phyloP scores from a whole-genome alignment of 1,284 basidiomycete genomes.

The Pholiota adiposa region DNA sequence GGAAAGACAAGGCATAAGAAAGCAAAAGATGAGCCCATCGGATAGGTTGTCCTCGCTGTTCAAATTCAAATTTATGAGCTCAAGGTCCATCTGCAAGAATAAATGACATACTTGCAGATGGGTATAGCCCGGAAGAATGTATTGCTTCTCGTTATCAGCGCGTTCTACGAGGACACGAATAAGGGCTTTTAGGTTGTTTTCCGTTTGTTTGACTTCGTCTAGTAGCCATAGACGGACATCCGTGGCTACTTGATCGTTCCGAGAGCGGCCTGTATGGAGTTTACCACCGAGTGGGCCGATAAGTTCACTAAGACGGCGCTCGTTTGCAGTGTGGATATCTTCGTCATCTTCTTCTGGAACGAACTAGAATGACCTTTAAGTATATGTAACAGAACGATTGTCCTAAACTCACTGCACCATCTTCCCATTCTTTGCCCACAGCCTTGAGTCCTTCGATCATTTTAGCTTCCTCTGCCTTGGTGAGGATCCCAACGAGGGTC shows the following conservation, averaged over 20 bases:
- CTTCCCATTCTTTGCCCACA: slow-evolving; percentile 88
- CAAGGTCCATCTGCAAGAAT: background rate
- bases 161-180: slow-evolving; percentile 90
- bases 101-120: slow-evolving; percentile 80
- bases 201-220: slow-evolving; percentile 76
- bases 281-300: slow-evolving; percentile 92
- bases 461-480: slow-evolving; percentile 71
- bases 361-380: slow-evolving; percentile 68
- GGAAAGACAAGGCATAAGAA: slow-evolving; percentile 93
- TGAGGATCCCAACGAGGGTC: slow-evolving; percentile 80
- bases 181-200: slow-evolving; percentile 76
- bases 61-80: slow-evolving; percentile 7
- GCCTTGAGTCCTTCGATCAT: slow-evolving; percentile 80
- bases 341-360: slow-evolving; percentile 83
- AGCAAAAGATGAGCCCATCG: slow-evolving; percentile 97
- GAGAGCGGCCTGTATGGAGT: slow-evolving; percentile 93
- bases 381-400: too few species aligned
- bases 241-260: slow-evolving; percentile 98
- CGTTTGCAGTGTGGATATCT: slow-evolving; percentile 99
- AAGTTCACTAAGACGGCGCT: slow-evolving; percentile 91
- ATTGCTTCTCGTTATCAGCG: slow-evolving; percentile 90
- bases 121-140: slow-evolving; percentile 95
- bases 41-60: slow-evolving; percentile 93
- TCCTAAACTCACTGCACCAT: slow-evolving; percentile 57
- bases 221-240: slow-evolving; percentile 98